Percentiles rank a stretch among this genome's conserved stretches.
phyloP scores from a whole-genome alignment of 192 early-diverging fungal species.

The Obelidium mucronatum region DNA sequence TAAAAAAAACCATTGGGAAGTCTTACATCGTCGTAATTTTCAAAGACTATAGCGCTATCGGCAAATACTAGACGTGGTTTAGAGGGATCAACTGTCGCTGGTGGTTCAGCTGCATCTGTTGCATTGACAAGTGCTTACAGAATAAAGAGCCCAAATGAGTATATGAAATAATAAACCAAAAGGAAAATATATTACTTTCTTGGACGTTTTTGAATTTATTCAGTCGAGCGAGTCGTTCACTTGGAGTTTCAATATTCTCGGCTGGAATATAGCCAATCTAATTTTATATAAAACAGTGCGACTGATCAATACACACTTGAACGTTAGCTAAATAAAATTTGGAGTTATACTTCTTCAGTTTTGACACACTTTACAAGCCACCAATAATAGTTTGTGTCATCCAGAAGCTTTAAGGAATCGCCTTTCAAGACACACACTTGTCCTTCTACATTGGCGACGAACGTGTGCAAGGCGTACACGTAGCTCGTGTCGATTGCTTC shows the following conservation, averaged over 20 bases:
- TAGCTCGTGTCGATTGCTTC: slow-evolving; percentile 73
- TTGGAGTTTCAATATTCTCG: slow-evolving; percentile 88
- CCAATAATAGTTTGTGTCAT: slow-evolving; percentile 89
- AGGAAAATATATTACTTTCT: no score
- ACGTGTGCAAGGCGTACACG: slow-evolving; percentile 88
- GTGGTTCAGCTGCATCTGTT: slow-evolving; percentile 11
- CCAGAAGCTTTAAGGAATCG: slow-evolving; percentile 79
- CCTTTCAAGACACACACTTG: slow-evolving; percentile 82
- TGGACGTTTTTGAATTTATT: slow-evolving; percentile 80
- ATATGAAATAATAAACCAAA: no score
- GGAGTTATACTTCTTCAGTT: slow-evolving; percentile 62
- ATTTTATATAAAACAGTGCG: slow-evolving; percentile 6
- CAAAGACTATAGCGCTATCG: slow-evolving; percentile 41
- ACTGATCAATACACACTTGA: not conserved
- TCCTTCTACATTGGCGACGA: slow-evolving; percentile 84
- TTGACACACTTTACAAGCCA: slow-evolving; percentile 66
- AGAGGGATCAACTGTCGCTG: slow-evolving; percentile 28
- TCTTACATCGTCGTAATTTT: slow-evolving; percentile 50
- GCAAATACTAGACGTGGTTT: slow-evolving; percentile 47
- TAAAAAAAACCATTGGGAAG: no score
- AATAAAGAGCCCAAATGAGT: no score
- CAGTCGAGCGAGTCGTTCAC: slow-evolving; percentile 77
- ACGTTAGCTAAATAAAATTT: no score
- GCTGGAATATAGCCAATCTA: slow-evolving; percentile 90
- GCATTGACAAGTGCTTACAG: slow-evolving; percentile 15